Evolutionary conservation across 2,329 filamentous ascomycete genomes (phyloP), one percentile per base, ranked within the genome.

Genomic region (Dryadomyces sulphureus): DNA sequence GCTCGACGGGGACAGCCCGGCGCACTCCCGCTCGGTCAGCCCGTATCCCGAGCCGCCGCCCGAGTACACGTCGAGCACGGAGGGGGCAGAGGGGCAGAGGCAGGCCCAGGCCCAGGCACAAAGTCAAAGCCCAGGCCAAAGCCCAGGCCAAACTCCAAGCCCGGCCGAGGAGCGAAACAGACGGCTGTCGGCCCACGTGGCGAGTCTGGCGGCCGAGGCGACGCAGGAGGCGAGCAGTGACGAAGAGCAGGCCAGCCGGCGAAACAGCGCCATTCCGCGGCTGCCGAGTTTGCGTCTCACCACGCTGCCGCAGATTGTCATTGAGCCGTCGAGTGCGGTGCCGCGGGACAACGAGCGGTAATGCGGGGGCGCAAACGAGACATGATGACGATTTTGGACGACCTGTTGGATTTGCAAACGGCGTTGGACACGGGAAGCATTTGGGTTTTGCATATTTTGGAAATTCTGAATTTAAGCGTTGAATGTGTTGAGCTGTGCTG

Each of bases 291-390:
- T 79, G 52, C 64, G 66, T 41, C 61, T 78, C 27, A 54, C 58
- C 17, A 57, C 56, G 24, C 58, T 79, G 22, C 76, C 76, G 3
- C 68, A 70, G 52, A 80, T 80, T 54, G 68, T 77, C 22, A 69
- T 78, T 41, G 70, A 79, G 54, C 70, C 71, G n/a, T 70, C 66
- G 21, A 67, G 62, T 36, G 62, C 63, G 5, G 56, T 55, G 43
- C 60, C 64, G 16, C 40, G 52, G 17, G 54, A 56, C 8, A 40
- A 46, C 27, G 11, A n/a, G n/a, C n/a, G n/a, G n/a, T n/a, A n/a
- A n/a, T n/a, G n/a, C n/a, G n/a, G n/a, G n/a, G n/a, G n/a, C n/a
- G n/a, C n/a, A n/a, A 20, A 14, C 24, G 40, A 21, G 40, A 24
- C 27, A 27, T 43, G 20, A 22, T 20, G 43, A 49, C 21, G 34